Evolutionary conservation across 1,284 basidiomycete species (phyloP), one percentile per base, ranked within the genome.

Genomic region (Pascua sp.): DNA sequence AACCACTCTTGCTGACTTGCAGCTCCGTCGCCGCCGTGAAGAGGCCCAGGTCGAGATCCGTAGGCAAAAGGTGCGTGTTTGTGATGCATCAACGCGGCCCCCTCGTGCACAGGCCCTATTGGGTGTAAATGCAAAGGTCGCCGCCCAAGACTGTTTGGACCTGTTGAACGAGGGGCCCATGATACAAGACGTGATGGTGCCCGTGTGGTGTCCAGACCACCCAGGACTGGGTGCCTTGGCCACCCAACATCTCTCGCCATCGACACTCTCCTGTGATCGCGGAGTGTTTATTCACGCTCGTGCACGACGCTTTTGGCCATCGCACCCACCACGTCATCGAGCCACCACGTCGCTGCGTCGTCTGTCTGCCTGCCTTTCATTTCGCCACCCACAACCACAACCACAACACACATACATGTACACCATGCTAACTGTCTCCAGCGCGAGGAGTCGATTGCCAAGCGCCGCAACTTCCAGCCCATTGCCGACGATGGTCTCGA

Each of bases 1-100:
- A 8, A n/a, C n/a, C 39, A 40, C 44, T 16, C 10, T 15, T 32
- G 18, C 59, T 60, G 32, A 60, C 59, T 65, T 66, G 10, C 59
- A 78, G 79, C 88, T 96, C 68, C 86, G 94, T 73, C 88, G 92
- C 78, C 87, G 93, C 76, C 86, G 93, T 62, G 93, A 97, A 78
- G 93, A 97, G 76, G 90, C 94, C 76, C 92, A 96, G 73, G 93
- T 97, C 58, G 94, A 97, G 82, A 96, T 97, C 81, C 85, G 93
- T 73, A 85, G 90, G 73, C 90, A 93, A 81, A 96, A 96, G 71
- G 77, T 78, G 32, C 50, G 73, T 69, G 36, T 39, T n/a, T 37
- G 15, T 37, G 9, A 12, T 16, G 13, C 47, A 18, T 36, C 4
- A n/a, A n/a, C 2, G 43, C 43, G 43, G 17, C 10, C 15, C 11